These are phyloP conservation scores for Crepidotus variabilis DNA, from an alignment of 768 basidiomycete species.

Conservation along the genomic window DNA sequence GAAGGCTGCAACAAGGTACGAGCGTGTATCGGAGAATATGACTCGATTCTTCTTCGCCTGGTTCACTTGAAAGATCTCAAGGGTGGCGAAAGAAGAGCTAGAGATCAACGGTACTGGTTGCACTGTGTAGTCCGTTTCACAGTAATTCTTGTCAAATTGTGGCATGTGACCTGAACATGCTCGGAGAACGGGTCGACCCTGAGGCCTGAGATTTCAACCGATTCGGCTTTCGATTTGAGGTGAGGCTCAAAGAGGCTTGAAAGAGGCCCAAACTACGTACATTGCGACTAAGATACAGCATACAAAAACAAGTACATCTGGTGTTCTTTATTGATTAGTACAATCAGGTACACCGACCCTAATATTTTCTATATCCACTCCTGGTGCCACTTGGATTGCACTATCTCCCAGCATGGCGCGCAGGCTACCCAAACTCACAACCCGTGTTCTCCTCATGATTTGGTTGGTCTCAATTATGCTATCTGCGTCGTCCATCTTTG, in stretches of 20 bases:
- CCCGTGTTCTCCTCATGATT: conserved; percentile 17
- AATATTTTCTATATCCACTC: conserved; percentile 14
- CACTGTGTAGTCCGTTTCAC: not conserved
- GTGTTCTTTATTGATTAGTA: not conserved
- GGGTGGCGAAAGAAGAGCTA: not conserved
- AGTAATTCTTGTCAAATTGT: not conserved
- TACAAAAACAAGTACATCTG: no score
- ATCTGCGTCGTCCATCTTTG: conserved; percentile 47
- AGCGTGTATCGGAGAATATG: not conserved
- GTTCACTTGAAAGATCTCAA: not conserved
- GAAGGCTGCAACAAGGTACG: not conserved
- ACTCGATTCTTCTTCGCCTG: not conserved
- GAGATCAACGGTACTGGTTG: not conserved
- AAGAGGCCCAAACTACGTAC: no score
- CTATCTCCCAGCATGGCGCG: conserved; percentile 14
- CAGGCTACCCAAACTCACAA: conserved; percentile 4
- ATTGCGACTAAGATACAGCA: no score
- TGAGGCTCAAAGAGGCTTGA: no score
- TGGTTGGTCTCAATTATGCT: conserved; percentile 56
- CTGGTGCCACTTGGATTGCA: conserved; percentile 15
- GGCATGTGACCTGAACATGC: not conserved
- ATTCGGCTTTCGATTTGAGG: not conserved
- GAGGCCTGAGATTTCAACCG: not conserved
- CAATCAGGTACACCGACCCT: not conserved
- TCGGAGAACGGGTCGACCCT: not conserved